phyloP scores from a whole-genome alignment of 1,139 yeast genomes.

The Debaryomyces fabryi region DNA sequence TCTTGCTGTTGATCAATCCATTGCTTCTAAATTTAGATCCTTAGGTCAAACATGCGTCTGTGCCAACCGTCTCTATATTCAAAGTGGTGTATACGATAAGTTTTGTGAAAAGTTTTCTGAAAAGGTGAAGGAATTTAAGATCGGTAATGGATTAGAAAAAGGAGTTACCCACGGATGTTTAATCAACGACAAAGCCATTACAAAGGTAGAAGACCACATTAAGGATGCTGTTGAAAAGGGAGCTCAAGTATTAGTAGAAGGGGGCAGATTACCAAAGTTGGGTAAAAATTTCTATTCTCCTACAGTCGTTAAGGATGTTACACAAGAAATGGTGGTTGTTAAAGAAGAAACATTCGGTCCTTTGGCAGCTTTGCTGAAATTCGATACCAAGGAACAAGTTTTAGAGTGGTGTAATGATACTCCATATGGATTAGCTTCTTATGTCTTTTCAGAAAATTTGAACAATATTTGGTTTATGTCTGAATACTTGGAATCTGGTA shows the following conservation, averaged over 20 bases:
- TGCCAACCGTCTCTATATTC: constrained; percentile 80
- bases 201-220: constrained; percentile 43
- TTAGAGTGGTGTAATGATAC: constrained; percentile 41
- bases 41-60: constrained; percentile 94
- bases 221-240: constrained; percentile 47
- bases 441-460: constrained; percentile 46
- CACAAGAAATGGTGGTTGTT: constrained; percentile 42
- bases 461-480: constrained; percentile 58
- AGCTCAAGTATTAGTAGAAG: constrained; percentile 43
- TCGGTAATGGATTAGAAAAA: constrained; percentile 47
- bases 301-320: constrained; percentile 42
- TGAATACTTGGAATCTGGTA: constrained; percentile 46
- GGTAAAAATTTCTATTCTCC: constrained; percentile 46
- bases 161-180: constrained; percentile 51
- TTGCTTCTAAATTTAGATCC: constrained; percentile 61
- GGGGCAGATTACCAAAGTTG: constrained; percentile 42
- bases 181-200: constrained; percentile 42
- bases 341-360: constrained; percentile 54
- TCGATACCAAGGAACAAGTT: constrained; percentile 44
- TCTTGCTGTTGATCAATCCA: constrained; percentile 51
- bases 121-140: constrained; percentile 35
- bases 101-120: constrained; percentile 40
- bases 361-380: constrained; percentile 45
- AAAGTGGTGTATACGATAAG: constrained; percentile 66
- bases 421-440: constrained; percentile 49